Evolutionary conservation across 768 basidiomycete species (phyloP), one percentile per base, ranked within the genome.

Genomic region (Termitomyces sp.): DNA sequence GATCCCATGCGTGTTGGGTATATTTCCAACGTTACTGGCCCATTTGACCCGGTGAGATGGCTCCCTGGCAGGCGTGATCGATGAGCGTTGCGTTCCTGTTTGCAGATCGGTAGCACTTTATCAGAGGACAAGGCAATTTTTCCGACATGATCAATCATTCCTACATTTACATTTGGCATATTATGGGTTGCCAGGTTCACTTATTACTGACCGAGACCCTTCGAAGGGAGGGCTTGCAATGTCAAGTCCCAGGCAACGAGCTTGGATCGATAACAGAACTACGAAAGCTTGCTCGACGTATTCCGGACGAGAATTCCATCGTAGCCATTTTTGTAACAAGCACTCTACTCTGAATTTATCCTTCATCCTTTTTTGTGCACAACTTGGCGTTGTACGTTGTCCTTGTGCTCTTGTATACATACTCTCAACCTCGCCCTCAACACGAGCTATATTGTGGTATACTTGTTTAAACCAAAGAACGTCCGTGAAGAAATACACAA

Each of bases 281-380:
- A 31, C 48, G 12, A 26, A 33, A 58, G 36, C 16, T 18, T 47
- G n/a, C 31, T 34, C 7, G 6, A n/a, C 20, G 48, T 20, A 22
- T 34, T 53, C 37, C 18, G 45, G 34, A 26, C 29, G 9, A 37
- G 31, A 56, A 31, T 46, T 50, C 20, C 44, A 26, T 51, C 4
- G 13, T 31, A 22, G 26, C 31, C 45, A 34, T 47, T 53, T 53
- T 48, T 13, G 57, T 9, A 58, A 58, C 45, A 48, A 58, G 46
- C 34, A 24, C 20, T 48, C 18, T 46, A 3, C 44, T 46, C 7
- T 15, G 42, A 53, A 33, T 41, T 51, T 50, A 51, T 46, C 10
- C 51, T 41, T 28, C 10, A 18, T 26, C 24, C 50, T 26, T 18
- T 18, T 18, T 36, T 26, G 24, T 52, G 12, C 18, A 28, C 7